Evolutionary conservation across 805 yeast genomes (phyloP), one percentile per base, ranked within the genome.

Genomic region (Alloascoidea africana): DNA sequence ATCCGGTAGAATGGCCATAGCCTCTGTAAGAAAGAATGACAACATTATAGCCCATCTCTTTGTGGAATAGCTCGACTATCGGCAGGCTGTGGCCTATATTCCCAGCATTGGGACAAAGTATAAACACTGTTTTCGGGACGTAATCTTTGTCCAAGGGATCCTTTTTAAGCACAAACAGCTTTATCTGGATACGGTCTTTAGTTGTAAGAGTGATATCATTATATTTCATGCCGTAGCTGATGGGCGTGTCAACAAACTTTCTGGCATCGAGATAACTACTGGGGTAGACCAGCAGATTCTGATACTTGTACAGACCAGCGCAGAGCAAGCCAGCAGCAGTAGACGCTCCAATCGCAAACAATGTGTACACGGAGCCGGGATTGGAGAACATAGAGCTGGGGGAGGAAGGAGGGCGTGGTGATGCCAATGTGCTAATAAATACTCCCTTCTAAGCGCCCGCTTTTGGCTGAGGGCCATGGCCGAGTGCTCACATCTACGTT

Each of bases 31-130:
- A 83, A 46, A 84, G 80, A 3, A 83, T 73, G 36, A 89, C 69
- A 2, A 86, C 94, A 54, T 87, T 85, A 56, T 76, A 73, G 11
- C 73, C 71, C 55, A 78, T 66, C 30, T 63, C 58, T 36, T 63
- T 58, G 55, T 72, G 82, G 43, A 87, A 74, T 5, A 78, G 54
- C 36, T 76, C 65, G 2, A 82, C 94, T 5, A 85, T 70, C 1
- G 96, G 95, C 36, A 89, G 60, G 18, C 81, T 76, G 51, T 84
- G 85, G 14, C 97, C 97, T 44, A 89, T 89, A 54, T 91, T 89
- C 3, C 97, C 97, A 2, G 96, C 96, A 56, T 89, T 89, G 3
- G 97, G 97, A 36, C 86, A 76, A 37, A 87, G 63, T 15, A 91
- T 67, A 17, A 91, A 49, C 6, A 89, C 68, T 0, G 96, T 83